Evolutionary conservation across 371 early-diverging fungal species (phyloP).

Genomic region (Dinochytrium kinnereticum): DNA sequence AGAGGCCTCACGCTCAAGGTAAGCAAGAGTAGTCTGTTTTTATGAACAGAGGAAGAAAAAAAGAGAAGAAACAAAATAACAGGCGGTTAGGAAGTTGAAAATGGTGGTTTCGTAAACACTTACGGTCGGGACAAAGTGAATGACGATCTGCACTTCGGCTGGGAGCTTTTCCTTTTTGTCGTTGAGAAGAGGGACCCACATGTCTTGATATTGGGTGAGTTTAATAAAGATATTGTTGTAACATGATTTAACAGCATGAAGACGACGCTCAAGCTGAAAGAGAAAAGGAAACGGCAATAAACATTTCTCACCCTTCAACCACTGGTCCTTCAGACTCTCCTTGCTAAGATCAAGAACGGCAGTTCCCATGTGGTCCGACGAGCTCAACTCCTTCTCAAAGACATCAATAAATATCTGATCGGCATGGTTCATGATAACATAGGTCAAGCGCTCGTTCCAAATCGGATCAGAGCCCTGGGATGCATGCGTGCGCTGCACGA

Average conservation of each 20-base stretch:
- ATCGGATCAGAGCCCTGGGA: not conserved
- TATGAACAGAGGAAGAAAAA: not conserved
- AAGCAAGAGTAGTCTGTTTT: not conserved
- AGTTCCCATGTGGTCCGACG: not conserved
- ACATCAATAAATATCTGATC: not conserved
- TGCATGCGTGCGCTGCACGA: slow-evolving; percentile 4
- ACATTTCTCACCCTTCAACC: slow-evolving; percentile 3
- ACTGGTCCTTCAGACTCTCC: slow-evolving; percentile 2
- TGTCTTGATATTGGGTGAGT: not conserved
- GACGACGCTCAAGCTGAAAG: not conserved
- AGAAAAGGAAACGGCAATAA: not conserved
- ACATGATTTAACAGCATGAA: too few species aligned
- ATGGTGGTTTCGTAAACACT: not conserved
- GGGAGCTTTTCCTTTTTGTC: not conserved
- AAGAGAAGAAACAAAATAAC: not conserved
- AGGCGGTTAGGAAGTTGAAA: too few species aligned
- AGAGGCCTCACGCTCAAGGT: not conserved
- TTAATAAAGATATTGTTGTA: too few species aligned
- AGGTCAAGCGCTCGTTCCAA: slow-evolving; percentile 7
- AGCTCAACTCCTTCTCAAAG: not conserved
- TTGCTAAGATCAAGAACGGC: not conserved
- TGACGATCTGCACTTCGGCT: not conserved
- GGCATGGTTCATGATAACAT: not conserved
- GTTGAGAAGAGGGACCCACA: slow-evolving; percentile 6
- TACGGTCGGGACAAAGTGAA: slow-evolving; percentile 15